Evolutionary conservation across 306 rosid species (phyloP).

Genomic region (Hippophae gyantsensis): DNA sequence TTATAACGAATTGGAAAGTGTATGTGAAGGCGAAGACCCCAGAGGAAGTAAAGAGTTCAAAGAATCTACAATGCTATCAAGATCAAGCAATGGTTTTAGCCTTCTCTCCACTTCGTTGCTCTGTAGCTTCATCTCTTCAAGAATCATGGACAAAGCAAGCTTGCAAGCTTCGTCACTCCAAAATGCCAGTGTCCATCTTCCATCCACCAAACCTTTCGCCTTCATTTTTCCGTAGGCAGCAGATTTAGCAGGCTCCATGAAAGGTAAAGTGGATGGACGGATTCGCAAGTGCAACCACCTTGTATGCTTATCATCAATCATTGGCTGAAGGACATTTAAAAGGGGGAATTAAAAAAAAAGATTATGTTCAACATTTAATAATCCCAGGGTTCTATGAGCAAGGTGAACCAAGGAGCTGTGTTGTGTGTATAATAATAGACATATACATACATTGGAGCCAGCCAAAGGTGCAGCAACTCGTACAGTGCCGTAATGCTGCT

Average conservation of each 20-base stretch:
- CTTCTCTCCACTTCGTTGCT: conserved; percentile 69
- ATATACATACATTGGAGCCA: conserved; percentile 65
- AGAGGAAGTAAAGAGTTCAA: conserved; percentile 21
- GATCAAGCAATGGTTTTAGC: conserved; percentile 59
- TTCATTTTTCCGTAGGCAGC: conserved; percentile 28
- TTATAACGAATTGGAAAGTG: conserved; percentile 29
- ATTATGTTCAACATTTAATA: neutral
- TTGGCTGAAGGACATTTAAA: conserved; percentile 46
- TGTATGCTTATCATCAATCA: conserved; percentile 54
- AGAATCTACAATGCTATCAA: conserved; percentile 35
- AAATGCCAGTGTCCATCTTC: conserved; percentile 95
- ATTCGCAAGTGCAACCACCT: conserved; percentile 88
- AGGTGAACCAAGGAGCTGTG: neutral
- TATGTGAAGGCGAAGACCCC: conserved; percentile 23
- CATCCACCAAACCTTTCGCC: conserved; percentile 62
- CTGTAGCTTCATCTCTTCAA: conserved; percentile 46
- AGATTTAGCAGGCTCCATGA: conserved; percentile 40
- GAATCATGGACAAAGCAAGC: conserved; percentile 58
- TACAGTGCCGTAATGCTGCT: conserved; percentile 53
- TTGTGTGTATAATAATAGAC: neutral
- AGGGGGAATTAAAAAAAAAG: neutral
- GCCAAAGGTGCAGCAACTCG: conserved; percentile 80
- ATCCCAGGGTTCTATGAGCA: neutral
- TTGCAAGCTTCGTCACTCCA: conserved; percentile 70
- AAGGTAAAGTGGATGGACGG: conserved; percentile 67